These are phyloP conservation scores for Cytidiella melzeri DNA, from an alignment of 768 basidiomycete genomes.

Conservation along the genomic window DNA sequence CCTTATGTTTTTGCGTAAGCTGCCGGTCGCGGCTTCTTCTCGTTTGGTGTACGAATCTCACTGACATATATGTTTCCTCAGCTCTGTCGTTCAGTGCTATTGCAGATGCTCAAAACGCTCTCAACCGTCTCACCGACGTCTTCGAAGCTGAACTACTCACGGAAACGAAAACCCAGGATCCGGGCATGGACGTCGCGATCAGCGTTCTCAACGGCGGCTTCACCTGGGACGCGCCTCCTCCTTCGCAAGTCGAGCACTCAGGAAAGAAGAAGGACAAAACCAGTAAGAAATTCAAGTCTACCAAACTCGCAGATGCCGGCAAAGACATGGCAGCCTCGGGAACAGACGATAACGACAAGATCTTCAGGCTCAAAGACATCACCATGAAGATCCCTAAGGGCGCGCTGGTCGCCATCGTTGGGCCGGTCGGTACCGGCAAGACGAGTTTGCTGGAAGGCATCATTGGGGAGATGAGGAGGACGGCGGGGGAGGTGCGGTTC, in stretches of 20 bases:
- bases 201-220: conserved; percentile 49
- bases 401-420: conserved; percentile 79
- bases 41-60: not conserved
- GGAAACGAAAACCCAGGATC: conserved; percentile 51
- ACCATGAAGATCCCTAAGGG: conserved; percentile 68
- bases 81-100: conserved; percentile 70
- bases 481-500: conserved; percentile 57
- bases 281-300: conserved; percentile 27
- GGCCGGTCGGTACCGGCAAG: conserved; percentile 66
- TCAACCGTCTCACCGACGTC: conserved; percentile 67
- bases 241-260: conserved; percentile 31
- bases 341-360: conserved; percentile 25
- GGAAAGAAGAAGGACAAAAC: conserved; percentile 30
- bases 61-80: conserved; percentile 20
- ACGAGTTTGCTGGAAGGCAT: conserved; percentile 67
- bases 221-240: conserved; percentile 55
- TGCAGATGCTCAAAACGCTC: conserved; percentile 79
- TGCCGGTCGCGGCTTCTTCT: not conserved
- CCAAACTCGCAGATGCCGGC: conserved; percentile 26
- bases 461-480: conserved; percentile 79
- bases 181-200: conserved; percentile 54
- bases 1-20: conserved; percentile 60
- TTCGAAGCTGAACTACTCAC: conserved; percentile 79
- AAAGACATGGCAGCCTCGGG: no score
- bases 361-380: conserved; percentile 65